These are phyloP conservation scores for Colletotrichum filicis DNA, from an alignment of 2,329 filamentous ascomycete genomes.

Conservation along the genomic window DNA sequence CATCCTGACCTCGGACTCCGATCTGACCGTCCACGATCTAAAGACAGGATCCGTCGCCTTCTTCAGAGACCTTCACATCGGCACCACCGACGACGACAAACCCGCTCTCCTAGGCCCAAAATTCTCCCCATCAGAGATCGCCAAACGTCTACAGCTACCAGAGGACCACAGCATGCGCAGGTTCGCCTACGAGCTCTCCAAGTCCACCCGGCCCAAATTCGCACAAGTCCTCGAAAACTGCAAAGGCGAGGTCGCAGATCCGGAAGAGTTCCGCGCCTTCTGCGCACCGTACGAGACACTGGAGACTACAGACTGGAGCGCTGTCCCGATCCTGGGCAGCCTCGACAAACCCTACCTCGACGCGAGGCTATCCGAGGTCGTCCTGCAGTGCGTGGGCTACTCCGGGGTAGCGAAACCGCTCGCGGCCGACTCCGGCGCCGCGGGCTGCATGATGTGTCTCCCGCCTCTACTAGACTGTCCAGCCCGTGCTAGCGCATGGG, in stretches of 20 bases:
- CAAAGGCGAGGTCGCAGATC: slow-evolving; percentile 32
- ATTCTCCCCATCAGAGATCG: slow-evolving; percentile 50
- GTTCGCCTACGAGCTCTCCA: slow-evolving; percentile 49
- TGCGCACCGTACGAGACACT: slow-evolving; percentile 44
- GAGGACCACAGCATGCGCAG: slow-evolving; percentile 42
- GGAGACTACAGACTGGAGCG: slow-evolving; percentile 27
- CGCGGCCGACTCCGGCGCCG: slow-evolving; percentile 23
- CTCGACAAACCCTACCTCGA: slow-evolving; percentile 41
- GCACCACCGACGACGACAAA: slow-evolving; percentile 33
- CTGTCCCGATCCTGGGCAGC: slow-evolving; percentile 9
- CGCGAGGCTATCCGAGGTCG: slow-evolving; percentile 51
- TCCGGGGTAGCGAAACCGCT: slow-evolving; percentile 49
- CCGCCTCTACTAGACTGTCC: slow-evolving; percentile 71
- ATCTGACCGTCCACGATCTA: slow-evolving; percentile 81
- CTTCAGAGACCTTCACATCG: slow-evolving; percentile 69
- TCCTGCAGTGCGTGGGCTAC: slow-evolving; percentile 43
- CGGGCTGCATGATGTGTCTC: slow-evolving; percentile 66
- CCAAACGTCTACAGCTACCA: slow-evolving; percentile 53
- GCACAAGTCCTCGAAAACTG: slow-evolving; percentile 35
- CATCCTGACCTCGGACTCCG: slow-evolving; percentile 87
- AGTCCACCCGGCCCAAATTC: slow-evolving; percentile 39
- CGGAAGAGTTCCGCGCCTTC: slow-evolving; percentile 42
- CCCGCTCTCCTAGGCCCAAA: slow-evolving; percentile 30
- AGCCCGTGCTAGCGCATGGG: slow-evolving; percentile 66
- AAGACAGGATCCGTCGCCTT: slow-evolving; percentile 74